Evolutionary conservation across 768 basidiomycete genomes (phyloP), one percentile per base, ranked within the genome.

Genomic region (Rhizopogon vulgaris): DNA sequence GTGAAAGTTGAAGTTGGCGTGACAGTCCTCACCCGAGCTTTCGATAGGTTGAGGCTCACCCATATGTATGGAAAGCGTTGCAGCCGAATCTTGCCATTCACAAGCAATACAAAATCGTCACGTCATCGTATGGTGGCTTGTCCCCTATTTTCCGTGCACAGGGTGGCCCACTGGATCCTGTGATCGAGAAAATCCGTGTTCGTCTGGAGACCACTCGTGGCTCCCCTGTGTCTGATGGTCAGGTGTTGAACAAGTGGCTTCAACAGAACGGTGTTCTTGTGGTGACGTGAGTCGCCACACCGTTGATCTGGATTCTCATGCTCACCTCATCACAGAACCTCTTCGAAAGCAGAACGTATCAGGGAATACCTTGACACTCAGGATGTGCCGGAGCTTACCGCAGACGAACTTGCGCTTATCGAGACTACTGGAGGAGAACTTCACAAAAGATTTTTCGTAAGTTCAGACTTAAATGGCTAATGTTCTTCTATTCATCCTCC

Each of bases 21-120:
- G 9, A 10, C 5, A 22, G 14, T 24, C 32, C 45, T 46, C 9
- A 34, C 24, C 53, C n/a, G 17, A 10, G 22, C 9, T 3, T 9
- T 46, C 18, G 27, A 24, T 28, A 78, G 76, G 62, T 82, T 22
- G 80, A 83, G 60, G 71, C 73, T 32, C 80, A 83, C 56, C 79
- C 79, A 11, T 77, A 80, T 61, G 67, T 77, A 30, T 73, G 73
- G 57, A 69, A 75, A 55, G 71, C 71, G 11, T 64, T 76, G 49
- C 60, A 67, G 36, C 60, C 71, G 4, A 60, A 63, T n/a, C 54
- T 74, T 25, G 70, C 65, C 27, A 41, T 67, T n/a, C 64, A 69
- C 42, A 61, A 70, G 50, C 34, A 70, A 56, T 52, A 74, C 41
- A 61, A 63, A 36, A 77, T 78, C 51, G 59, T 70, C 22, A 70